Conservation (phyloP, 768 basidiomycete genomes). For the Sistotremastrum niveocremeum region DNA sequence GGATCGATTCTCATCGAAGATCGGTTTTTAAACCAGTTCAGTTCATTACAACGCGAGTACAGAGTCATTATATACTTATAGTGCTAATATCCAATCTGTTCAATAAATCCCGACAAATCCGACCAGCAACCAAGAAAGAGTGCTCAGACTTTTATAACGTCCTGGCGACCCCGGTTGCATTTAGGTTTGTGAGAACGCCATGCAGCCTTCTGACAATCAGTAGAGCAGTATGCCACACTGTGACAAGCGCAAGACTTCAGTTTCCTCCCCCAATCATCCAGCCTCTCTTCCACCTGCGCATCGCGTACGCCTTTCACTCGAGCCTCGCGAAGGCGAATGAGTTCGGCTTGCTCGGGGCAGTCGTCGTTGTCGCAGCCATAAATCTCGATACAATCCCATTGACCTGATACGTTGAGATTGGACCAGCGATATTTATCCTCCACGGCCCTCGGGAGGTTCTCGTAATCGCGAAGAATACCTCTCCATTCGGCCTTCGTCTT, state of each 20-base stretch:
- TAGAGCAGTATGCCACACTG: slow-evolving; percentile 13
- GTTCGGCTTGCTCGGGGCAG: slow-evolving; percentile 13
- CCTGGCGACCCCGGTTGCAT: slow-evolving; percentile 5
- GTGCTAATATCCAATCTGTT: too few relatives aligned
- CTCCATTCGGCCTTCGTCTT: slow-evolving; percentile 9
- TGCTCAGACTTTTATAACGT: too few relatives aligned
- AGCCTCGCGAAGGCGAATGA: slow-evolving; percentile 8
- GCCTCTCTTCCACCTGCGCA: slow-evolving; percentile 12
- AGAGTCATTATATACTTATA: too few relatives aligned
- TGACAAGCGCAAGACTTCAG: slow-evolving; percentile 13
- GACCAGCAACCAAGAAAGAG: too few relatives aligned
- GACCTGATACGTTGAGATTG: slow-evolving; percentile 9
- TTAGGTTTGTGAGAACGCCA: slow-evolving; percentile 13
- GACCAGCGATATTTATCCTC: slow-evolving; percentile 12
- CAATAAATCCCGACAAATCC: too few relatives aligned
- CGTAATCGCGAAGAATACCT: slow-evolving; percentile 9
- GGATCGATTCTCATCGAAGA: too few relatives aligned
- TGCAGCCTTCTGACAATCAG: slow-evolving; percentile 14
- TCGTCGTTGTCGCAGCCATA: slow-evolving; percentile 11
- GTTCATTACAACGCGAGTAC: too few relatives aligned
- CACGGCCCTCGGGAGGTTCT: slow-evolving; percentile 10
- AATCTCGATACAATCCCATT: slow-evolving; percentile 14
- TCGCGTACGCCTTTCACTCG: slow-evolving; percentile 14
- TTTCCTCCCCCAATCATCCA: slow-evolving; percentile 14
- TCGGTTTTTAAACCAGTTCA: too few relatives aligned